These are phyloP conservation scores for Cystofilobasidium capitatum DNA, from an alignment of 768 basidiomycete genomes.

Conservation along the genomic window DNA sequence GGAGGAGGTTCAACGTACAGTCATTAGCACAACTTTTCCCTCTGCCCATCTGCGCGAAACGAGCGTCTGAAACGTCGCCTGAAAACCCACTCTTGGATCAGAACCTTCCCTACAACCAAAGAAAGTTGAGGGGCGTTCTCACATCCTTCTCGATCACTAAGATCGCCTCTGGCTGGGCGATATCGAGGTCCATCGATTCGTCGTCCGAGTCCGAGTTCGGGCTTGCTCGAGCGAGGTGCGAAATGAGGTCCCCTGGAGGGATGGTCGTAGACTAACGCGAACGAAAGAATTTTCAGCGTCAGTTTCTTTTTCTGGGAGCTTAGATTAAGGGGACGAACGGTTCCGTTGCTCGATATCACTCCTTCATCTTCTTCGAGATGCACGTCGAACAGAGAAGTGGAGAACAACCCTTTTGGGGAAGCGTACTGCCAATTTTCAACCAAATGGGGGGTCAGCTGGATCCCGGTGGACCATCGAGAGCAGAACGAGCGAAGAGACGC, in stretches of 20 bases:
- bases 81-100: too few species aligned
- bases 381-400: slow-evolving; percentile 4
- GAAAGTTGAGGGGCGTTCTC: slow-evolving; percentile 14
- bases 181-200: background rate
- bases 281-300: background rate
- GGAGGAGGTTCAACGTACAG: slow-evolving; percentile 45
- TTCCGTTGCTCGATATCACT: background rate
- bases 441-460: too few species aligned
- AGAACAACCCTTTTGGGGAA: slow-evolving; percentile 19
- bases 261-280: slow-evolving; percentile 7
- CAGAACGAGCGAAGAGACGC: background rate
- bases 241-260: slow-evolving; percentile 12
- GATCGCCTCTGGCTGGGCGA: slow-evolving; percentile 55
- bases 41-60: slow-evolving; percentile 52
- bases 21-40: slow-evolving; percentile 68
- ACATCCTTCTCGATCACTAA: slow-evolving; percentile 93
- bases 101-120: too few species aligned
- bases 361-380: background rate
- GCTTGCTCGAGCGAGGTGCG: background rate
- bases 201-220: background rate
- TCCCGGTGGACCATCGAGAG: too few species aligned
- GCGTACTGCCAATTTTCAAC: background rate
- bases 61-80: slow-evolving; percentile 93
- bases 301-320: too few species aligned
- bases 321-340: background rate